A percentile compares a stretch with the other conserved stretches of the same genome.
Conservation (phyloP, 2,329 filamentous ascomycete genomes). For the Shiraia sp. region DNA sequence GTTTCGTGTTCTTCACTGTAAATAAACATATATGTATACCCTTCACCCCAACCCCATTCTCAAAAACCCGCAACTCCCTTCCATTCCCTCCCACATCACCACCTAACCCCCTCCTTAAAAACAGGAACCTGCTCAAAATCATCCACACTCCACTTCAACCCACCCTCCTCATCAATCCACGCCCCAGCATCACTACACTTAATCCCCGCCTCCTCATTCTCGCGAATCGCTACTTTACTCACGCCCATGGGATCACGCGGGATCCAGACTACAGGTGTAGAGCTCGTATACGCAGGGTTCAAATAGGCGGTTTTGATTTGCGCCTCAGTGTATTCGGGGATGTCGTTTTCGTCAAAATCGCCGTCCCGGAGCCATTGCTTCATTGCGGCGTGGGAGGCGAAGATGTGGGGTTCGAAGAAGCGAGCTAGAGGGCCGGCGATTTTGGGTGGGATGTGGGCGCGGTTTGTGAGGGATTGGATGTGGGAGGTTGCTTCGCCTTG, state of each 20-base stretch:
- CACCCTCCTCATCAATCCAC: slow-evolving; percentile 37
- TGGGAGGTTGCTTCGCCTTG: slow-evolving; percentile 32
- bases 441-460: slow-evolving; percentile 24
- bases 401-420: slow-evolving; percentile 43
- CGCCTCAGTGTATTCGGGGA: slow-evolving; percentile 39
- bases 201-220: slow-evolving; percentile 35
- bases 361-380: slow-evolving; percentile 38
- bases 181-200: slow-evolving; percentile 37
- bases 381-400: slow-evolving; percentile 40
- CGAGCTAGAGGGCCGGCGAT: slow-evolving; percentile 34
- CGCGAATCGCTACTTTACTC: slow-evolving; percentile 34
- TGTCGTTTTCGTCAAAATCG: slow-evolving; percentile 35
- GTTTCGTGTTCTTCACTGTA: no score
- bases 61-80: no score
- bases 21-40: no score
- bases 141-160: slow-evolving; percentile 35
- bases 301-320: slow-evolving; percentile 40
- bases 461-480: slow-evolving; percentile 32
- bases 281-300: slow-evolving; percentile 40
- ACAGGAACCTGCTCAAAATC: slow-evolving; percentile 39
- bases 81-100: slow-evolving; percentile 28
- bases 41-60: no score
- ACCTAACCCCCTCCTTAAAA: slow-evolving; percentile 35
- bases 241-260: slow-evolving; percentile 38
- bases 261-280: slow-evolving; percentile 40